phyloP scores from a whole-genome alignment of 352 stramenopile genomes.

The Globisporangium iwayamae region DNA sequence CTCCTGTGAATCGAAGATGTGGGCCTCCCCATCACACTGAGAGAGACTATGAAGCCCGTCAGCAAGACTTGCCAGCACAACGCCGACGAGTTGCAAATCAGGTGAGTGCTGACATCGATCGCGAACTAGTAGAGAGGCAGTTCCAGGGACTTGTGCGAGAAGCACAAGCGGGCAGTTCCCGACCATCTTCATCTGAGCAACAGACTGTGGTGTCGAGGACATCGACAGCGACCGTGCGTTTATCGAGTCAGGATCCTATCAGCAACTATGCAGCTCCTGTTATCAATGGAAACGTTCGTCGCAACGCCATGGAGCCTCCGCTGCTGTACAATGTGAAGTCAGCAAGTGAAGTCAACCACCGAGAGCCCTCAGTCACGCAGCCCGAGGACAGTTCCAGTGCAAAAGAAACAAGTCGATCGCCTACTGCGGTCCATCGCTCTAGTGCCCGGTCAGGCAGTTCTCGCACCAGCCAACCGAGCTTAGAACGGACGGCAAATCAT shows the following conservation, averaged over 20 bases:
- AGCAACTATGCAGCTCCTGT: background rate
- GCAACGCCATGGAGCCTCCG: slow-evolving; percentile 1
- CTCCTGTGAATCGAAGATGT: background rate
- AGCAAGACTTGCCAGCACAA: slow-evolving; percentile 1
- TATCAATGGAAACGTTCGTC: background rate
- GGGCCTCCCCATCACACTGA: background rate
- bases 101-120: background rate
- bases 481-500: slow-evolving; percentile 2
- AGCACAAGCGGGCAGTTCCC: background rate
- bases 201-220: background rate
- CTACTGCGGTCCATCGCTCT: background rate
- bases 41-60: slow-evolving; percentile 4
- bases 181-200: slow-evolving; percentile 1
- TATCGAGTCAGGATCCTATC: background rate
- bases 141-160: slow-evolving; percentile 14
- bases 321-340: background rate
- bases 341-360: background rate
- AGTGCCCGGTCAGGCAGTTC: background rate
- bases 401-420: background rate
- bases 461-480: background rate
- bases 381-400: background rate
- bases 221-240: background rate
- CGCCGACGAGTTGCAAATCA: background rate
- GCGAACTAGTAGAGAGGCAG: slow-evolving; percentile 12
- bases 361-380: background rate